phyloP scores from a whole-genome alignment of 2,329 filamentous ascomycete species.

The Bipolaris sorokiniana region DNA sequence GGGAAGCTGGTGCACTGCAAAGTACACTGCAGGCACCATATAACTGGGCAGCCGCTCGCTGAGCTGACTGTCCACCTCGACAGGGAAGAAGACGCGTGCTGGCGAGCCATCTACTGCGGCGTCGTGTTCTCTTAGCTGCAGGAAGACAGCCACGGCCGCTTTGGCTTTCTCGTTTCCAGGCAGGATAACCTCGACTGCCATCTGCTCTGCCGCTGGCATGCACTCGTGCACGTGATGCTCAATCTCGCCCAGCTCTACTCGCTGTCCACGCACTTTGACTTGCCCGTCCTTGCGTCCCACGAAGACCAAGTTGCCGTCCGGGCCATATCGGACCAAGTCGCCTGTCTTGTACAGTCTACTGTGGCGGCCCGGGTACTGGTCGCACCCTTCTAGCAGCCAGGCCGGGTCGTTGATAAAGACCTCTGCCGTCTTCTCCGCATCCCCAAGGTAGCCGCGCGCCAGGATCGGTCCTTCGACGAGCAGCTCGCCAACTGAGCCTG shows the following conservation, averaged over 20 bases:
- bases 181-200: background rate
- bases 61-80: background rate
- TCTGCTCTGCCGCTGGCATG: background rate
- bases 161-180: background rate
- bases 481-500: slow-evolving; percentile 32
- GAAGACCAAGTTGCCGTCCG: slow-evolving; percentile 22
- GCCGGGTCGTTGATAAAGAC: slow-evolving; percentile 19
- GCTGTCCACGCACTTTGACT: slow-evolving; percentile 33
- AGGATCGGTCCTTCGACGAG: slow-evolving; percentile 32
- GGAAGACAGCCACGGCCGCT: background rate
- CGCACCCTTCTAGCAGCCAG: background rate
- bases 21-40: slow-evolving; percentile 4
- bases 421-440: slow-evolving; percentile 20
- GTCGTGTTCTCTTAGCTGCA: too few species aligned
- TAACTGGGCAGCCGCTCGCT: background rate
- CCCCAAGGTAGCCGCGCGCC: slow-evolving; percentile 31
- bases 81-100: background rate
- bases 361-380: too few species aligned
- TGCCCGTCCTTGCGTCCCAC: slow-evolving; percentile 30
- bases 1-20: too few species aligned
- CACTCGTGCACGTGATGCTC: background rate
- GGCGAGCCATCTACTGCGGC: too few species aligned
- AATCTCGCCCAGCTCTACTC: slow-evolving; percentile 32
- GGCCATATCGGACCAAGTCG: slow-evolving; percentile 21
- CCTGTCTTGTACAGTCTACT: slow-evolving; percentile 39